These are phyloP conservation scores for Crithidia thermophila DNA, from an alignment of 208 protist genomes.

Conservation along the genomic window DNA sequence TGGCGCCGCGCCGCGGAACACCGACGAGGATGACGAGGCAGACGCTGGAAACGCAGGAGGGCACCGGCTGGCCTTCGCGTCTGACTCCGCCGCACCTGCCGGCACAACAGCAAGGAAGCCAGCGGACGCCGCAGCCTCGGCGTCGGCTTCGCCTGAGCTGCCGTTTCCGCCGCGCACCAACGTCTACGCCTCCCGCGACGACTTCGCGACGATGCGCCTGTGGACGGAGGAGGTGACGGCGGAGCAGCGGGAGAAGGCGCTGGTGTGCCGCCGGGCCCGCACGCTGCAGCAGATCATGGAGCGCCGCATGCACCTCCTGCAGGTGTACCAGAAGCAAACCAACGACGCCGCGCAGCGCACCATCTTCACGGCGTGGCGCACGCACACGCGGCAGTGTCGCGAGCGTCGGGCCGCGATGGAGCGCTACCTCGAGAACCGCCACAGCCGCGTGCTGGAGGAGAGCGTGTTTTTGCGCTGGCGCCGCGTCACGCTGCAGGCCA, in stretches of 20 bases:
- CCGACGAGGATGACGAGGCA: background rate
- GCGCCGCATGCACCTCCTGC: conserved; percentile 53
- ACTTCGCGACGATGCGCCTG: conserved; percentile 56
- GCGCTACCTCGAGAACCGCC: conserved; percentile 37
- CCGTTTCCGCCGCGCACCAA: conserved; percentile 31
- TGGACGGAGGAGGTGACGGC: conserved; percentile 68
- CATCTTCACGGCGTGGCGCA: conserved; percentile 62
- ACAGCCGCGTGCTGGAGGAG: conserved; percentile 45
- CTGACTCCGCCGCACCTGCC: background rate
- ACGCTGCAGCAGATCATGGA: conserved; percentile 47
- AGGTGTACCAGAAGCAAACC: conserved; percentile 46
- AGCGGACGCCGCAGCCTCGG: background rate
- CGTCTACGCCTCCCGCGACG: conserved; percentile 36
- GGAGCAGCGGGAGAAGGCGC: conserved; percentile 35
- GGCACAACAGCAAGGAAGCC: no score
- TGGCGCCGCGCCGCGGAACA: background rate
- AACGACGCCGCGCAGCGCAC: conserved; percentile 31
- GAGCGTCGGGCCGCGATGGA: conserved; percentile 35
- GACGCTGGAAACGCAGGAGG: background rate
- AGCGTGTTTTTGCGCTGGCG: conserved; percentile 76
- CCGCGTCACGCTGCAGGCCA: conserved; percentile 47
- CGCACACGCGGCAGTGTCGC: conserved; percentile 31
- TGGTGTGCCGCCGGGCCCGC: conserved; percentile 36
- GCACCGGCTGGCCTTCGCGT: no score
- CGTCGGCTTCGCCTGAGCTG: background rate